Evolutionary conservation across 805 yeast genomes (phyloP).

Genomic region (Komagataella phaffii): DNA sequence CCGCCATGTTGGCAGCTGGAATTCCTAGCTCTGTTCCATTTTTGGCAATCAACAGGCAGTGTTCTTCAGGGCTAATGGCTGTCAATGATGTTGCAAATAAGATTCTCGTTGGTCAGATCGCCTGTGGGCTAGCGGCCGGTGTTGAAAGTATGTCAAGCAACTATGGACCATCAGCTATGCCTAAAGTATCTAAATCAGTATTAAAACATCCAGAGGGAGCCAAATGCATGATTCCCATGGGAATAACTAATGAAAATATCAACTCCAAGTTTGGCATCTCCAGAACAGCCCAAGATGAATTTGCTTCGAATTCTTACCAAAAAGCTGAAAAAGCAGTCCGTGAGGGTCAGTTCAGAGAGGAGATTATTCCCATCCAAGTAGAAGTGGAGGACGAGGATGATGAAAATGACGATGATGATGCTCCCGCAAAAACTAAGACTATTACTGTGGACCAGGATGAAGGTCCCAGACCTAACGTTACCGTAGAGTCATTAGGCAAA

Average conservation of each 20-base stretch:
- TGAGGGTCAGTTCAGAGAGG: conserved; percentile 70
- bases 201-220: conserved; percentile 32
- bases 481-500: conserved; percentile 60
- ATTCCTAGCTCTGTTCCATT: conserved; percentile 73
- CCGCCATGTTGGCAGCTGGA: conserved; percentile 85
- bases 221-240: conserved; percentile 90
- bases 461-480: conserved; percentile 83
- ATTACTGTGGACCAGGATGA: conserved; percentile 57
- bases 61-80: conserved; percentile 90
- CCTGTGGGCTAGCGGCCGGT: conserved; percentile 84
- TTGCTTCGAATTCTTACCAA: conserved; percentile 76
- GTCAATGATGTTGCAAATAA: conserved; percentile 83
- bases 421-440: conserved; percentile 10
- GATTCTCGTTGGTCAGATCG: conserved; percentile 78
- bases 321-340: conserved; percentile 72
- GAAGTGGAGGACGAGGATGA: conserved; percentile 38
- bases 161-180: conserved; percentile 71
- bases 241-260: conserved; percentile 87
- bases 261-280: conserved; percentile 51
- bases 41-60: conserved; percentile 81
- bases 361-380: conserved; percentile 71
- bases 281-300: conserved; percentile 70
- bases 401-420: conserved; percentile 44
- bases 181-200: conserved; percentile 36
- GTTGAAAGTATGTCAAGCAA: conserved; percentile 89